Evolutionary conservation across 2,329 filamentous ascomycete species (phyloP).

Genomic region (Clarireedia hainanense): DNA sequence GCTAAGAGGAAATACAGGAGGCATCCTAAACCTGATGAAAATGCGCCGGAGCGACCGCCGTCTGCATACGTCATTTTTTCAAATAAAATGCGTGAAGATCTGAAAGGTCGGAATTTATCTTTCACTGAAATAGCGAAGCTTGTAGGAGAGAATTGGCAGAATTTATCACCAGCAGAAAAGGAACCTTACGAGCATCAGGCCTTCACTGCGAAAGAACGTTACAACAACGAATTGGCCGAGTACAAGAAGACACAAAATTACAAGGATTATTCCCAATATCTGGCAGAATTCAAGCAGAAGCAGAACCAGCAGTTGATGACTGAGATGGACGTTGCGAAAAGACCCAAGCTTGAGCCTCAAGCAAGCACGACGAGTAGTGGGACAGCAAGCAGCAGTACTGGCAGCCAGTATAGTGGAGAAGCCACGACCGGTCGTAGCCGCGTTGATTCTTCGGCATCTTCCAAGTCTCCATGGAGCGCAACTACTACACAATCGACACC

Average conservation of each 20-base stretch:
- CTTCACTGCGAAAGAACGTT: slow-evolving; percentile 66
- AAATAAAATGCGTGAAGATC: slow-evolving; percentile 71
- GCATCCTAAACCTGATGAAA: slow-evolving; percentile 73
- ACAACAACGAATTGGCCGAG: slow-evolving; percentile 61
- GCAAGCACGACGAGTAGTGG: slow-evolving; percentile 21
- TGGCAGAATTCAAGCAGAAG: slow-evolving; percentile 71
- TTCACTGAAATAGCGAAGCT: slow-evolving; percentile 81
- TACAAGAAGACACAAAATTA: slow-evolving; percentile 73
- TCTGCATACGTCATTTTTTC: slow-evolving; percentile 83
- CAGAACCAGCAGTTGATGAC: slow-evolving; percentile 46
- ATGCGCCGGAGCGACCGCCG: slow-evolving; percentile 71
- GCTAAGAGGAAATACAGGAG: slow-evolving; percentile 68
- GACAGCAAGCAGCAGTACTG: slow-evolving; percentile 14
- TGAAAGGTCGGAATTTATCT: slow-evolving; percentile 67
- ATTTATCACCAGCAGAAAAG: slow-evolving; percentile 56
- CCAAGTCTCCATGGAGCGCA: slow-evolving; percentile 17
- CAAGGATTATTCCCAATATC: slow-evolving; percentile 60
- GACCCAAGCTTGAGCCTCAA: slow-evolving; percentile 27
- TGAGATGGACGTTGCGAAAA: slow-evolving; percentile 24
- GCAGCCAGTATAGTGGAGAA: slow-evolving; percentile 19
- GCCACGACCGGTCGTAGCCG: slow-evolving; percentile 11
- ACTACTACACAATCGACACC: slow-evolving; percentile 3
- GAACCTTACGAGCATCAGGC: slow-evolving; percentile 68
- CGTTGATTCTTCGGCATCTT: slow-evolving; percentile 20
- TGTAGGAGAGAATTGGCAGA: slow-evolving; percentile 77